phyloP scores from a whole-genome alignment of 225 moss, liverwort and hornwort species.

The Marchantia polymorpha region DNA sequence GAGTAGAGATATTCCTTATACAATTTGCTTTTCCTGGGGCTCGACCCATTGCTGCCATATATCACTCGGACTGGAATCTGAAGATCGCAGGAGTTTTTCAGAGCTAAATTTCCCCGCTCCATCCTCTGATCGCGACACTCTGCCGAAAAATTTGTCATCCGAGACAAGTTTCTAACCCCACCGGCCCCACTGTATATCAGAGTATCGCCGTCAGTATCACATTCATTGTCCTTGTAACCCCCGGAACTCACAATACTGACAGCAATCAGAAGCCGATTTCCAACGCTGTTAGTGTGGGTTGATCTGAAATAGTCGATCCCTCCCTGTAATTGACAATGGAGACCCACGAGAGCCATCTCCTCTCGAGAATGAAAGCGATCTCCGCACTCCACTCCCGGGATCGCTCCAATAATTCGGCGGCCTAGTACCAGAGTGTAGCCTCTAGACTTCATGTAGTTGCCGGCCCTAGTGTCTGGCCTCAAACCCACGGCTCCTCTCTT shows the following conservation, averaged over 20 bases:
- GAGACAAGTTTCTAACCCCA: neutral
- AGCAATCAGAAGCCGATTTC: neutral
- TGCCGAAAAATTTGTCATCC: neutral
- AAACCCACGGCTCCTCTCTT: neutral
- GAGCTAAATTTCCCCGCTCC: slow-evolving; percentile 19
- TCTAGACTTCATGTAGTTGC: neutral
- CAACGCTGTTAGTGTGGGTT: neutral
- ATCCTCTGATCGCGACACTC: slow-evolving; percentile 12
- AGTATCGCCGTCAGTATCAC: slow-evolving; percentile 2
- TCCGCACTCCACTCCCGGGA: slow-evolving; percentile 22
- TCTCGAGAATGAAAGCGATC: slow-evolving; percentile 15
- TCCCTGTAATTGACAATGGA: slow-evolving; percentile 3
- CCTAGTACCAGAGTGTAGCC: neutral
- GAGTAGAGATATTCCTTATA: slow-evolving; percentile 44
- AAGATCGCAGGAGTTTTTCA: slow-evolving; percentile 15
- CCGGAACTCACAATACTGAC: slow-evolving; percentile 20
- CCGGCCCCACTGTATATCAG: slow-evolving; percentile 22
- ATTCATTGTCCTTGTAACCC: slow-evolving; percentile 26
- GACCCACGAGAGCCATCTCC: slow-evolving; percentile 13
- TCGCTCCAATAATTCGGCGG: neutral
- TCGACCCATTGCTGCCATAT: slow-evolving; percentile 12
- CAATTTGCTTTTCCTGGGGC: slow-evolving; percentile 26
- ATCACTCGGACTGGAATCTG: slow-evolving; percentile 15
- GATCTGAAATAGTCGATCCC: slow-evolving; percentile 31
- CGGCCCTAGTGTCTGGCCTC: neutral